Evolutionary conservation across 164 flowering plant species (phyloP), one percentile per base, ranked within the genome.

Genomic region (Chimonanthus praecox): DNA sequence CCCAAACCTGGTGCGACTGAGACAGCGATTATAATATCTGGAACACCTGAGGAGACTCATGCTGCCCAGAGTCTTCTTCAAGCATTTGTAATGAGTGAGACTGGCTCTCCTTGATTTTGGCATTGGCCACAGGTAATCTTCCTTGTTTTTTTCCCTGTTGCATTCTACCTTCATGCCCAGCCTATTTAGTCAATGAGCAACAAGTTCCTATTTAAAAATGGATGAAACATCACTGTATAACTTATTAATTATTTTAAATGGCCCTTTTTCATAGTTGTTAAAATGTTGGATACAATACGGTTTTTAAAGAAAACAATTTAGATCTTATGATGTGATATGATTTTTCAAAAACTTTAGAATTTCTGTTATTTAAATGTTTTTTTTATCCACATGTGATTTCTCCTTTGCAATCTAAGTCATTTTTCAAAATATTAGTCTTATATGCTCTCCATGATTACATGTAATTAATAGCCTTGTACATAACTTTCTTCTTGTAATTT

Each of bases 21-120:
- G 80, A 90, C 98, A 64, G 77, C 74, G 68, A 89, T 93, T 73
- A 84, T 87, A 73, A 93, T 95, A 80, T 89, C 94, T 69, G 99
- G 98, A 54, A 88, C 97, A 5, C 99, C 99, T 62, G 99, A 95
- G 72, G 90, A 93, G 82, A 88, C 97, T 10, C 89, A 92, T 82
- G 99, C 99, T 60, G 99, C 99, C 46, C 99, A 95, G 71, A 88
- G 92, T 85, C 97, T 95, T 74, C 94, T 95, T 79, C 99, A 95
- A 82, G 99, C 99, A 64, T 95, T 95, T 87, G 99, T 95, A 16
- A 82, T 90, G 81, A 80, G 85, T 75, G 99, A 86, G 80, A 72
- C 82, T 4, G 87, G 82, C 61, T 74, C 90, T 54, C 69, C 84
- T 71, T 92, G 86, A 90, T 72, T 33, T 44, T 60, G 68, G 45